Base-by-base conservation (phyloP, 257 asterid species). In the Nicotiana sylvestris region DNA sequence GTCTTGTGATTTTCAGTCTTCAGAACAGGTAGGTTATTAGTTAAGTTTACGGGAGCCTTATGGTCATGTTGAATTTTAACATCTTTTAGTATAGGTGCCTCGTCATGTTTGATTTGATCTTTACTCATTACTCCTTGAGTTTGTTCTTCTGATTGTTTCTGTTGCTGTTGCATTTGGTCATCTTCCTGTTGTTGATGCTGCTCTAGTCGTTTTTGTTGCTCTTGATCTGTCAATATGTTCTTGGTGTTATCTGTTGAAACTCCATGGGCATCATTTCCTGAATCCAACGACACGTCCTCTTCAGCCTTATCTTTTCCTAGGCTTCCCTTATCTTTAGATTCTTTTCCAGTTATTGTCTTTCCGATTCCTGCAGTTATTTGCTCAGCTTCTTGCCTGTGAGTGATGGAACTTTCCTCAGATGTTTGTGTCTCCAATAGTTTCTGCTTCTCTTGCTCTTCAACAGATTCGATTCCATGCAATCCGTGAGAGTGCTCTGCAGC, bases 61-160 rank as follows among this genome's bases (percentile, higher is more conserved):
- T 49, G 46, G 29, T 76, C 29, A 7, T 15, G 30, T 51, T 76
- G 74, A 79, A 65, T 39, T 29, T 81, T 67, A 25, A 35, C 49
- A 37, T 58, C 46, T 17, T 25, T 53, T 8, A 64, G 10, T 60
- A 53, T 1, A 13, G 80, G 79, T 27, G 87, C 89, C 58, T 90
- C 93, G 1, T 94, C 94, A 84, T 94, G 97, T 79, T 88, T 88
- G 74, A 83, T 85, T 85, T 93, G 98, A 81, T 87, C 96, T 9
- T 66, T 74, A 67, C 90, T 93, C 35, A 67, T 90, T 79, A 87
- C 90, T 33, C 92, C 97, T 4, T 78, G 78, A 10, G 92, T 87
- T 57, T 87, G 91, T 18, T 86, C 82, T 64, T 85, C 83, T 7
- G 79, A 32, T 9, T 81, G 85, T 83, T 82, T 77, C 82, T 57